Percentiles rank a stretch among this genome's conserved stretches.
Conservation (phyloP, 352 stramenopile genomes). For the Phytophthora niederhauseri region DNA sequence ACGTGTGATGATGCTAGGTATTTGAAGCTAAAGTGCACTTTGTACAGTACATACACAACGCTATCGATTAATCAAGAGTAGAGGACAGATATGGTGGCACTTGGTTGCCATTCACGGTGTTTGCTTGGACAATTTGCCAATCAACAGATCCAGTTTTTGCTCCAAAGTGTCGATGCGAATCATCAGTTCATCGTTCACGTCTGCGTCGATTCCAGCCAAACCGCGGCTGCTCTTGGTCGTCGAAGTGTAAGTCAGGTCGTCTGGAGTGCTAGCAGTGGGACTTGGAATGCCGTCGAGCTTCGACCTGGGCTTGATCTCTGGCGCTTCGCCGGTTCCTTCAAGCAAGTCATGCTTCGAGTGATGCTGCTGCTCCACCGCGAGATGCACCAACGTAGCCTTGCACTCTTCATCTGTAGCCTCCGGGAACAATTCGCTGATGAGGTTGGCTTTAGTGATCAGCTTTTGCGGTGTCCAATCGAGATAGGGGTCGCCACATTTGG, state of each 20-base stretch:
- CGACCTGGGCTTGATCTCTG: neutral
- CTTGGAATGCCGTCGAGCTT: conserved; percentile 13
- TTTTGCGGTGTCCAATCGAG: conserved; percentile 24
- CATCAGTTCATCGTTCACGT: conserved; percentile 11
- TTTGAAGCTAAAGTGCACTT: neutral
- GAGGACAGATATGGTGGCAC: neutral
- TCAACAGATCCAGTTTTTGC: conserved; percentile 22
- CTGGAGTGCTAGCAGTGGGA: conserved; percentile 6
- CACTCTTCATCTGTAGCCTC: no score
- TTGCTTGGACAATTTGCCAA: conserved; percentile 18
- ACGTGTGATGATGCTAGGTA: neutral
- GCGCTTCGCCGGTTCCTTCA: neutral
- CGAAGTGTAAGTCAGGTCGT: conserved; percentile 6
- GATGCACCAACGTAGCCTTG: conserved; percentile 28
- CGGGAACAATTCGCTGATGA: no score
- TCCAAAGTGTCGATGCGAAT: conserved; percentile 20
- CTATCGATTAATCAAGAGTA: neutral
- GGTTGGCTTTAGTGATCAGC: no score
- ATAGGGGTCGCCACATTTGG: neutral
- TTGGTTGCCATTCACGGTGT: neutral
- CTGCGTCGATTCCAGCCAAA: neutral
- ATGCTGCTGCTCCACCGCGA: conserved; percentile 16
- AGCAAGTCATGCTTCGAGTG: conserved; percentile 19
- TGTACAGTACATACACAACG: neutral
- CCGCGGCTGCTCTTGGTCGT: neutral